These are phyloP conservation scores for Misopates orontium DNA, from an alignment of 257 asterid genomes.

Conservation along the genomic window DNA sequence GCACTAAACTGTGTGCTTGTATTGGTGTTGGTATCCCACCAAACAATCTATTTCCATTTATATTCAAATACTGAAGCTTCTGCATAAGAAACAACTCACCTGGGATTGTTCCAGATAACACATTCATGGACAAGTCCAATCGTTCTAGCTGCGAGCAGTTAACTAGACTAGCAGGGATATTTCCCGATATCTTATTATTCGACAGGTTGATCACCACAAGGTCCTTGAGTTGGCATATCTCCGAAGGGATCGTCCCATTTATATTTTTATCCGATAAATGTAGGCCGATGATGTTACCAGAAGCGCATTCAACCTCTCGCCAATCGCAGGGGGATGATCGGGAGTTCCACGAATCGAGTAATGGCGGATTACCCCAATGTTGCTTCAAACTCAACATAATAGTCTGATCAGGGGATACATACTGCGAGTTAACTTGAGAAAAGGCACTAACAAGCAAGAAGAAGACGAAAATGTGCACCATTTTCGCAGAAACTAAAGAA, in stretches of 20 bases:
- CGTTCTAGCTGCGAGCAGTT: slow-evolving; percentile 22
- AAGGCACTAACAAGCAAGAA: slow-evolving; percentile 21
- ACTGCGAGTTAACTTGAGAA: slow-evolving; percentile 36
- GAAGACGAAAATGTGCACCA: slow-evolving; percentile 30
- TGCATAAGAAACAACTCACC: slow-evolving; percentile 34
- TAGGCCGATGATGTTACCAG: slow-evolving; percentile 25
- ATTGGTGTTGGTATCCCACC: slow-evolving; percentile 29
- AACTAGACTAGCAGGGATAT: slow-evolving; percentile 21
- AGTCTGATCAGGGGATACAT: slow-evolving; percentile 20
- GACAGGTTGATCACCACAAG: slow-evolving; percentile 21
- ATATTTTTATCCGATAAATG: slow-evolving; percentile 11
- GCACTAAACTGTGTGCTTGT: slow-evolving; percentile 1
- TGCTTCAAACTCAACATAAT: slow-evolving; percentile 41
- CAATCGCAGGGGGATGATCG: slow-evolving; percentile 29
- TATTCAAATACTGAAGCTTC: neutral
- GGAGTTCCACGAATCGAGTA: slow-evolving; percentile 41
- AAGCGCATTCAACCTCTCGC: slow-evolving; percentile 30
- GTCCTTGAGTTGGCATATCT: slow-evolving; percentile 28
- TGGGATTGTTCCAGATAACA: slow-evolving; percentile 33
- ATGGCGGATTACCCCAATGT: slow-evolving; percentile 43
- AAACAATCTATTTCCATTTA: slow-evolving; percentile 27
- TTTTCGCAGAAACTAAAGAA: slow-evolving; percentile 1
- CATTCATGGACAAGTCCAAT: slow-evolving; percentile 31
- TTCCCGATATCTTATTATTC: slow-evolving; percentile 27
- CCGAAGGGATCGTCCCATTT: slow-evolving; percentile 35